Percentiles rank a stretch among this genome's conserved stretches.
Conservation (phyloP, 805 yeast genomes). For the Barnettozyma botsteinii region DNA sequence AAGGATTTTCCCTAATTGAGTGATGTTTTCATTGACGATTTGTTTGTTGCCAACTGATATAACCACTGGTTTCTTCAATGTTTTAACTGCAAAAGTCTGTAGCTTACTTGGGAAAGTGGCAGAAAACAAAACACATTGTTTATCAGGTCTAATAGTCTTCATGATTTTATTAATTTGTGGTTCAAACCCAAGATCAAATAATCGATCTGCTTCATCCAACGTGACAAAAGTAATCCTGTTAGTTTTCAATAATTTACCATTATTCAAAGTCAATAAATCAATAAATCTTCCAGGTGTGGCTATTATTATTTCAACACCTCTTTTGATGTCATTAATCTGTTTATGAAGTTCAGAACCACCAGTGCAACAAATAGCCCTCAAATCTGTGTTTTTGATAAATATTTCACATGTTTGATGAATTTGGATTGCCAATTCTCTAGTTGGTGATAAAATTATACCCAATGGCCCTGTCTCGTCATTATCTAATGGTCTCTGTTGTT, state of each 20-base stretch:
- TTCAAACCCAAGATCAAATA: conserved; percentile 96
- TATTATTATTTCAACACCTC: conserved; percentile 73
- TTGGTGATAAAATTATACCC: conserved; percentile 80
- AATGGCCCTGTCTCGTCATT: conserved; percentile 62
- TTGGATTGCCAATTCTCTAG: conserved; percentile 87
- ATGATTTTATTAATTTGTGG: conserved; percentile 87
- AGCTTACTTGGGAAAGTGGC: conserved; percentile 88
- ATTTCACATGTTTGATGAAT: conserved; percentile 60
- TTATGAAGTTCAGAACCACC: conserved; percentile 83
- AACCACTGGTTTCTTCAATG: conserved; percentile 61
- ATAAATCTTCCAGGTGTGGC: conserved; percentile 96
- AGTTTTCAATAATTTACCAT: conserved; percentile 64
- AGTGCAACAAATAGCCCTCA: conserved; percentile 72
- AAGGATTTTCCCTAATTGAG: conserved; percentile 63
- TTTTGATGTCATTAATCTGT: conserved; percentile 75
- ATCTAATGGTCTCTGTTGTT: conserved; percentile 55
- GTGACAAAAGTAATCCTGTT: conserved; percentile 74
- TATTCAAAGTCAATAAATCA: conserved; percentile 77
- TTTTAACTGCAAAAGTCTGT: conserved; percentile 65
- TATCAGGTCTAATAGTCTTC: conserved; percentile 71
- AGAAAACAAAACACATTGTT: conserved; percentile 85
- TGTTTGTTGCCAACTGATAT: conserved; percentile 77
- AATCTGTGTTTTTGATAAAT: conserved; percentile 45
- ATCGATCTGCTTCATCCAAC: conserved; percentile 91
- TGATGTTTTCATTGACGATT: conserved; percentile 74